Conservation (phyloP, 306 rosid genomes). For the Benincasa hispida region DNA sequence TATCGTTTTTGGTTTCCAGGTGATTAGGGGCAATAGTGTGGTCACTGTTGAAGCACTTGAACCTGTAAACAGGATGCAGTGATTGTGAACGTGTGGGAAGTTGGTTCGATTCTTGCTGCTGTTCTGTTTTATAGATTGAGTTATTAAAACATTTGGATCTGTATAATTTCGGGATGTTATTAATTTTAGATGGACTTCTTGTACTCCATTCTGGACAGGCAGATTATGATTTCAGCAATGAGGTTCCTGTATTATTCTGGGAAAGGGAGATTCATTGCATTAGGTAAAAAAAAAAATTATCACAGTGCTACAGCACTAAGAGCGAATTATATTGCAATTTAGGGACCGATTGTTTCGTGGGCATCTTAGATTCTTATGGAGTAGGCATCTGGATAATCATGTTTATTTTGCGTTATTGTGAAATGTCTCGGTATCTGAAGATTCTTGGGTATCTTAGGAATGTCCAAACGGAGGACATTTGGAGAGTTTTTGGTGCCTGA, state of each 20-base stretch:
- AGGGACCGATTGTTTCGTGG: too few relatives aligned
- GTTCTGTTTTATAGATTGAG: neutral
- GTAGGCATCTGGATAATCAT: too few relatives aligned
- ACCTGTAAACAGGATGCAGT: slow-evolving; percentile 65
- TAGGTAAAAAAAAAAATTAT: too few relatives aligned
- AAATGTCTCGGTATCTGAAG: too few relatives aligned
- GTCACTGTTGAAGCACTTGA: slow-evolving; percentile 99
- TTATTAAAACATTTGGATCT: neutral
- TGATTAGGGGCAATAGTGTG: slow-evolving; percentile 88
- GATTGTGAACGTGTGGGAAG: slow-evolving; percentile 3
- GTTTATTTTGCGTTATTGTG: too few relatives aligned
- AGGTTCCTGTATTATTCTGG: neutral
- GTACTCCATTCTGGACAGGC: neutral
- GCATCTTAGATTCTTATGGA: too few relatives aligned
- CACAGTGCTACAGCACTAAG: neutral
- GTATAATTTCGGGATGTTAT: neutral
- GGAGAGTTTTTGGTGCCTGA: too few relatives aligned
- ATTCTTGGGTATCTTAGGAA: too few relatives aligned
- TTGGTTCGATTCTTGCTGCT: neutral
- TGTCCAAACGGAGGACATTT: too few relatives aligned
- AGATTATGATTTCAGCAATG: neutral
- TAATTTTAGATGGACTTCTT: neutral
- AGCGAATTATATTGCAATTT: neutral
- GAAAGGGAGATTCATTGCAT: neutral
- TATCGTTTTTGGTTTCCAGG: slow-evolving; percentile 31